Evolutionary conservation across 495 filamentous ascomycete species (phyloP).

Genomic region (Penicillium soppii): DNA sequence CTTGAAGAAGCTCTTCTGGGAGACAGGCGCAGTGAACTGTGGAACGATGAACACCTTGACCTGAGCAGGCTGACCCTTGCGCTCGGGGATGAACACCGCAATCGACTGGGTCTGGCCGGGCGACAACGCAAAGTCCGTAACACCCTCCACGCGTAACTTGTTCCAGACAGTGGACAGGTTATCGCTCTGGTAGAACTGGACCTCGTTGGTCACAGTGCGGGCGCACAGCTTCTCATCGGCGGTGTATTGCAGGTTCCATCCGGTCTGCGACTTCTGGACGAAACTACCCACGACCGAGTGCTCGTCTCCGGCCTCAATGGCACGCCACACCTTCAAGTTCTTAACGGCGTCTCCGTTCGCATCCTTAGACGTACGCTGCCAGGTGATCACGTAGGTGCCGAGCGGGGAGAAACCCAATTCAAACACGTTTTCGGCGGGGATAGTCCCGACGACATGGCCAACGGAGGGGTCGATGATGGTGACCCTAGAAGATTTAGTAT

Average conservation of each 20-base stretch:
- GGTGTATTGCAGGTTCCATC: slow-evolving; percentile 98
- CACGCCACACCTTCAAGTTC: slow-evolving; percentile 96
- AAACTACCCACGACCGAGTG: slow-evolving; percentile 79
- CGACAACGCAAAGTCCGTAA: slow-evolving; percentile 83
- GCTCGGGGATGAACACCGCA: slow-evolving; percentile 91
- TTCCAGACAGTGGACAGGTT: slow-evolving; percentile 89
- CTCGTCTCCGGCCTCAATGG: slow-evolving; percentile 57
- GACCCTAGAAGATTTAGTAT: slow-evolving; percentile 53
- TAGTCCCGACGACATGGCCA: slow-evolving; percentile 71
- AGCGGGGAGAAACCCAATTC: slow-evolving; percentile 92
- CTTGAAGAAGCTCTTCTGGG: slow-evolving; percentile 99
- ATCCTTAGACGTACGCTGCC: slow-evolving; percentile 91
- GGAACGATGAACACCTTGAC: slow-evolving; percentile 95
- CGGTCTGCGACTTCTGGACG: slow-evolving; percentile 91
- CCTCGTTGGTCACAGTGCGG: slow-evolving; percentile 90
- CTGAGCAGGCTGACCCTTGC: slow-evolving; percentile 90
- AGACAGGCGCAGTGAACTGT: slow-evolving; percentile 73
- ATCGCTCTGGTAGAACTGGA: slow-evolving; percentile 90
- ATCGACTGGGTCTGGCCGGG: slow-evolving; percentile 86
- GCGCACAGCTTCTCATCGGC: slow-evolving; percentile 89
- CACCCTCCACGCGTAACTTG: slow-evolving; percentile 89
- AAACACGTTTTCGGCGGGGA: slow-evolving; percentile 79
- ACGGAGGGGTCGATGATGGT: slow-evolving; percentile 77
- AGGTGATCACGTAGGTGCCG: slow-evolving; percentile 91
- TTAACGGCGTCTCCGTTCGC: slow-evolving; percentile 88